Evolutionary conservation across 176 grass and related monocot genomes (phyloP).

Genomic region (Zoysia japonica): DNA sequence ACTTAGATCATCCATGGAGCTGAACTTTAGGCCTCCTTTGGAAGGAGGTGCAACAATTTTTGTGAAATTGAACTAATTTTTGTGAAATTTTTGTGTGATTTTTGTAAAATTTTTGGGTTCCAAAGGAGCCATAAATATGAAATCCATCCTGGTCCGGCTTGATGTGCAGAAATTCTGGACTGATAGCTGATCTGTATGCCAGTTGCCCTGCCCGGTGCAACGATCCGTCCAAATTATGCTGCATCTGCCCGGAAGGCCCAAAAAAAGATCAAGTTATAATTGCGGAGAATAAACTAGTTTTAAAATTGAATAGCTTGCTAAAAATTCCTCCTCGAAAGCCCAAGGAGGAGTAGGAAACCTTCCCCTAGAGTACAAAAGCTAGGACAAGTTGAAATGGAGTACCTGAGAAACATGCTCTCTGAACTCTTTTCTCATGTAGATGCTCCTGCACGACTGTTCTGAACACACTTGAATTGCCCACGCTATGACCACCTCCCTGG

Average conservation of each 20-base stretch:
- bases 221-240: constrained; percentile 15
- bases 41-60: no score
- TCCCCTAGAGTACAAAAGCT: not conserved
- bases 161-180: constrained; percentile 13
- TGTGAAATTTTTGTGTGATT: no score
- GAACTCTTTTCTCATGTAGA: constrained; percentile 27
- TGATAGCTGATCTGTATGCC: not conserved
- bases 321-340: not conserved
- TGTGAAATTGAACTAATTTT: no score
- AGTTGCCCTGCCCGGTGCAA: constrained; percentile 16
- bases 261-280: not conserved
- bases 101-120: no score
- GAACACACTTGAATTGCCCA: constrained; percentile 41
- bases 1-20: not conserved
- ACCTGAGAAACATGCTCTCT: constrained; percentile 53
- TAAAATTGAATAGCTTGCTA: not conserved
- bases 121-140: not conserved
- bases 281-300: not conserved
- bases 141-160: constrained; percentile 31
- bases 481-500: constrained; percentile 39
- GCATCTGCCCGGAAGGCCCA: constrained; percentile 25
- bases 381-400: not conserved
- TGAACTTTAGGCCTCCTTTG: not conserved
- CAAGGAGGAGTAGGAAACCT: not conserved
- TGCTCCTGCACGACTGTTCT: constrained; percentile 45